These are phyloP conservation scores for Pseudogymnoascus sp. DNA, from an alignment of 2,329 filamentous ascomycete genomes.

Conservation along the genomic window DNA sequence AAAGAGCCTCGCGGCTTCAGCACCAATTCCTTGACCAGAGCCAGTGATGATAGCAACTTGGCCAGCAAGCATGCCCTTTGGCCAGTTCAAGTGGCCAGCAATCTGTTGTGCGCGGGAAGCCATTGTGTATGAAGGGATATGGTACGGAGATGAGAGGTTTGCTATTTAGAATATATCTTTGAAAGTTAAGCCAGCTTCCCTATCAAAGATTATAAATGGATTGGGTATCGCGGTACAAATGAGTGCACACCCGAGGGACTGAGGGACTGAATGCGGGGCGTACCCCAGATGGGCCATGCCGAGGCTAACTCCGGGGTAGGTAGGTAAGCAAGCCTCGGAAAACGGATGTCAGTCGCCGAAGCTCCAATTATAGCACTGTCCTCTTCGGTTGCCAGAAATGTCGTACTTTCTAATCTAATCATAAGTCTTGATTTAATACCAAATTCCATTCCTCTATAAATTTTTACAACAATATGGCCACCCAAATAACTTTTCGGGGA, in stretches of 20 bases:
- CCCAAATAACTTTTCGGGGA: background rate
- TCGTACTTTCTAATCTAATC: background rate
- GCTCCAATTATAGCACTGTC: background rate
- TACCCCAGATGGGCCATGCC: constrained; percentile 3
- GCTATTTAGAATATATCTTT: background rate
- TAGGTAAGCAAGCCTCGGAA: background rate
- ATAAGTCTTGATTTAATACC: background rate
- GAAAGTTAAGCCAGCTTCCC: background rate
- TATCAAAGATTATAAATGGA: background rate
- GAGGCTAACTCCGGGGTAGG: background rate
- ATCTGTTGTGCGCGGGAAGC: constrained; percentile 60
- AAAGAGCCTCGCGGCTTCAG: constrained; percentile 74
- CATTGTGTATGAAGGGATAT: constrained; percentile 19
- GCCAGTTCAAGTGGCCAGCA: constrained; percentile 73
- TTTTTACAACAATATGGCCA: background rate
- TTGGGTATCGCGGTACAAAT: background rate
- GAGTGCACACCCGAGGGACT: background rate
- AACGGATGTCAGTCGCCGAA: constrained; percentile 1
- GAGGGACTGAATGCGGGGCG: background rate
- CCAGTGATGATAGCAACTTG: constrained; percentile 87
- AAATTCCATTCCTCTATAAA: background rate
- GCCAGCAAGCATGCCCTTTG: constrained; percentile 68
- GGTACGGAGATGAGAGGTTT: background rate
- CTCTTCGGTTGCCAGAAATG: background rate
- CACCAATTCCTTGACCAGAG: constrained; percentile 80